Base-by-base conservation (phyloP, 2,329 filamentous ascomycete species). In the Fusarium praegraminearum region DNA sequence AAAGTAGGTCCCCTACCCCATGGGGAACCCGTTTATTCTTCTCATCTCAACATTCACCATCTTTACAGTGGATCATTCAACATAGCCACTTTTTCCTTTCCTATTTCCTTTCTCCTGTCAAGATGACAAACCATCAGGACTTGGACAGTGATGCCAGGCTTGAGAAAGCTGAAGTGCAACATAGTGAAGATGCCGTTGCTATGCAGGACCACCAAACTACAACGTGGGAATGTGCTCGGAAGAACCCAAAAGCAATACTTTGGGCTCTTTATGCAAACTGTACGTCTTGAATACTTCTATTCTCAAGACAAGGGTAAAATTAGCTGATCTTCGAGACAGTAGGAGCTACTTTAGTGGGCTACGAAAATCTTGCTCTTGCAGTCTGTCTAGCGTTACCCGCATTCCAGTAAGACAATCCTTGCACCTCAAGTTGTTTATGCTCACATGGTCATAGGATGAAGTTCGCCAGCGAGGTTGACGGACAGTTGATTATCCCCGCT, bases 301-400 rank as follows among this genome's bases (percentile, higher is more conserved):
- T 18, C 16, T 36, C 16, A 16, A 18, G 15, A 18, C 15, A 36
- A 16, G 15, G 35, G 16, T 9, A 16, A 36, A 3, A 4, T 36
- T 36, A 10, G 9, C 35, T 36, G 5, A 24, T 9, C 4, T 4
- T 1, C 5, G 35, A 12, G 22, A 20, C 2, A 60, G 57, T 61
- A 36, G 57, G 57, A 10, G 53, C 57, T 16, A 50, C 57, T 24
- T 44, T 61, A 0, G 57, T 61, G 1, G 53, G 57, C 1, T 61
- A 58, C 11, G 57, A 61, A 11, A 61, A 61, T 15, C 53, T 61
- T 13, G 57, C 57, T 12, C 53, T 61, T 0, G 57, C 57, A 1
- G 57, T 58, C 7, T 61, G 57, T 22, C n/a, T 61, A 8, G 57
- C 57, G 8, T 46, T 61, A 22, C 57, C 57, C 11, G 57, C 57